Conservation (phyloP, 2,329 filamentous ascomycete genomes). For the Paecilomyces sp. region DNA sequence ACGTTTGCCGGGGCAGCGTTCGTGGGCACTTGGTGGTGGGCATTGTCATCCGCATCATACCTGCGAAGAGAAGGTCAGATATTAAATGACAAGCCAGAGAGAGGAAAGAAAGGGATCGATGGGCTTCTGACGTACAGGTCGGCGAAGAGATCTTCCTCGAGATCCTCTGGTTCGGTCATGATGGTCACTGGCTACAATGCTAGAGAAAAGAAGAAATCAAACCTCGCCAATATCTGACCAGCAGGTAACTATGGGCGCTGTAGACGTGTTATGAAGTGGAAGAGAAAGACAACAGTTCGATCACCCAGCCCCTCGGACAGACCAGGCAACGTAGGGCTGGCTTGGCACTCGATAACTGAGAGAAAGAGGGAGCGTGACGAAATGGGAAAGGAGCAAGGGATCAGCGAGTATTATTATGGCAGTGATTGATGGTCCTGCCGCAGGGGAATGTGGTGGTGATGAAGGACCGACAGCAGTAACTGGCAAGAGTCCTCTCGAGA, state of each 20-base stretch:
- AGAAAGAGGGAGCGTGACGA: not conserved
- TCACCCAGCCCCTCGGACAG: not conserved
- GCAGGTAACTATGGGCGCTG: not conserved
- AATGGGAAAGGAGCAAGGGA: not conserved
- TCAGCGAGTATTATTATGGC: not conserved
- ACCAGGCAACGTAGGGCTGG: not conserved
- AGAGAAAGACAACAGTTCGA: not conserved
- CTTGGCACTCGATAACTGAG: not conserved
- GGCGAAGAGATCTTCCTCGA: constrained; percentile 91
- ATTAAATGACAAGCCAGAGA: constrained; percentile 1
- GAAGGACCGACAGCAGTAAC: not conserved
- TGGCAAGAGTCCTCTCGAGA: not conserved
- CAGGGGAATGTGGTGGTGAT: not conserved
- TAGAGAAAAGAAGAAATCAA: constrained; percentile 1
- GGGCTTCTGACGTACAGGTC: constrained; percentile 63
- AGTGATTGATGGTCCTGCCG: no score
- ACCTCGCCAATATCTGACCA: not conserved
- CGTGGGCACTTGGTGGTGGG: constrained; percentile 23
- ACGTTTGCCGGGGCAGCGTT: constrained; percentile 30
- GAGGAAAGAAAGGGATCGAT: not conserved
- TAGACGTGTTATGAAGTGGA: not conserved
- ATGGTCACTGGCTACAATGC: constrained; percentile 16
- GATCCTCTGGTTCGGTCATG: constrained; percentile 75
- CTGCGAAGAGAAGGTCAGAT: constrained; percentile 32
- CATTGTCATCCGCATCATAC: constrained; percentile 60